These are phyloP conservation scores for Cyclocybe cylindracea DNA, from an alignment of 768 basidiomycete species.

Conservation along the genomic window DNA sequence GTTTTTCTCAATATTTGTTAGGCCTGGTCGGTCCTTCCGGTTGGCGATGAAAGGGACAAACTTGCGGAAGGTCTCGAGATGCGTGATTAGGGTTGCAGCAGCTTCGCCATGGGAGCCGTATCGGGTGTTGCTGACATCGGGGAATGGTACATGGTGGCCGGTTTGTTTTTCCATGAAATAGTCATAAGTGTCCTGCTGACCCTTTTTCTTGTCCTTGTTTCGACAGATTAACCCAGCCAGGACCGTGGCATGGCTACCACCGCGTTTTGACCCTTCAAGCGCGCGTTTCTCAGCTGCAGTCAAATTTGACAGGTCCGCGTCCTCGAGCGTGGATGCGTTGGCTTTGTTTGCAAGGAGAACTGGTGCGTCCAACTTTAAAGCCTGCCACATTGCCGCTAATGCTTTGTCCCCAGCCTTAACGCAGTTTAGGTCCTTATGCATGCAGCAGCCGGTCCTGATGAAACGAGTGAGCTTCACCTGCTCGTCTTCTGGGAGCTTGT, in stretches of 20 bases:
- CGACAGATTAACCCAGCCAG: neutral
- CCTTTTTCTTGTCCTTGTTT: slow-evolving; percentile 1
- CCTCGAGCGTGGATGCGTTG: slow-evolving; percentile 20
- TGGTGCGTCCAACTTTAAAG: too few species aligned
- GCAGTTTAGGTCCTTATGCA: slow-evolving; percentile 17
- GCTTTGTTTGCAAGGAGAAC: slow-evolving; percentile 22
- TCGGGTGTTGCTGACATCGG: slow-evolving; percentile 21
- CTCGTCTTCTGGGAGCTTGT: slow-evolving; percentile 9
- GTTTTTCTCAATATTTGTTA: slow-evolving; percentile 29
- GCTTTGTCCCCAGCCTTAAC: slow-evolving; percentile 11
- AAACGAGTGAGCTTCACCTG: neutral
- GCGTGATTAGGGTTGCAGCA: slow-evolving; percentile 4
- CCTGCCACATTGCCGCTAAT: too few species aligned
- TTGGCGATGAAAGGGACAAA: slow-evolving; percentile 21
- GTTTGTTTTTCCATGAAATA: slow-evolving; percentile 5
- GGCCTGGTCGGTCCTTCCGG: slow-evolving; percentile 14
- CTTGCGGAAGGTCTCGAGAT: slow-evolving; percentile 8
- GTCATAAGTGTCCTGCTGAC: neutral
- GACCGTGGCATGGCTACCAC: slow-evolving; percentile 1
- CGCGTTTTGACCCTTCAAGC: neutral
- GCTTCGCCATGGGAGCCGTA: slow-evolving; percentile 20
- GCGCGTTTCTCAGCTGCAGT: neutral
- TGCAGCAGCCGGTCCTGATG: slow-evolving; percentile 12
- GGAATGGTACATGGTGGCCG: slow-evolving; percentile 10
- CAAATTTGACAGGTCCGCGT: neutral